phyloP scores from a whole-genome alignment of 192 early-diverging fungal species.

The Coemansia sp. region DNA sequence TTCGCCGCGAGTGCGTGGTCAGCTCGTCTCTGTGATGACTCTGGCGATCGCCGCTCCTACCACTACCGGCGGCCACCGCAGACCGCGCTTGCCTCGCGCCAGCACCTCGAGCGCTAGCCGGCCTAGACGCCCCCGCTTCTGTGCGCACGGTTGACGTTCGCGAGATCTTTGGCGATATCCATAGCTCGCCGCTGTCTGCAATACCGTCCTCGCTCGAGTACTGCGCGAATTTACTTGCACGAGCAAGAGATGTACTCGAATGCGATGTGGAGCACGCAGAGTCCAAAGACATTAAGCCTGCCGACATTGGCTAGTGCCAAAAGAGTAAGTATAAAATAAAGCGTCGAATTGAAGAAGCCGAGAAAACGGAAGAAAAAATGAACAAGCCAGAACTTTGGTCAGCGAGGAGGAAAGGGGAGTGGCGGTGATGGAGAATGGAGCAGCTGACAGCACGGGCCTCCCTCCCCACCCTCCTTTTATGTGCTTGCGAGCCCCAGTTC shows the following conservation, averaged over 20 bases:
- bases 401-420: not conserved
- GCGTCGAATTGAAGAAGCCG: not conserved
- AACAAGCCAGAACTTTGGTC: not conserved
- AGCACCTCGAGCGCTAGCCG: not conserved
- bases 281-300: conserved; percentile 1
- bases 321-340: not conserved
- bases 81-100: not conserved
- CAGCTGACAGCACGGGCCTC: not conserved
- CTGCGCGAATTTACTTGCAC: conserved; percentile 1
- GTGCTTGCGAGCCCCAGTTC: not conserved
- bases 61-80: not conserved
- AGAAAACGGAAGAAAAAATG: not conserved
- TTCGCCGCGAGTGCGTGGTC: conserved; percentile 14
- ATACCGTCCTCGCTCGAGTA: conserved; percentile 2
- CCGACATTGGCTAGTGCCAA: not conserved
- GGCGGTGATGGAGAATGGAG: not conserved
- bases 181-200: conserved; percentile 50
- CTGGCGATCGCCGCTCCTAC: conserved; percentile 2
- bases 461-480: not conserved
- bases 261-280: conserved; percentile 5
- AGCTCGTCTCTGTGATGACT: not conserved
- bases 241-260: not conserved
- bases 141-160: conserved; percentile 16
- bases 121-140: not conserved
- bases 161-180: conserved; percentile 47